Percentiles rank a stretch among this genome's conserved stretches.
These are phyloP conservation scores for Oryza longistaminata DNA, from an alignment of 176 grass and related monocot species.

Conservation along the genomic window DNA sequence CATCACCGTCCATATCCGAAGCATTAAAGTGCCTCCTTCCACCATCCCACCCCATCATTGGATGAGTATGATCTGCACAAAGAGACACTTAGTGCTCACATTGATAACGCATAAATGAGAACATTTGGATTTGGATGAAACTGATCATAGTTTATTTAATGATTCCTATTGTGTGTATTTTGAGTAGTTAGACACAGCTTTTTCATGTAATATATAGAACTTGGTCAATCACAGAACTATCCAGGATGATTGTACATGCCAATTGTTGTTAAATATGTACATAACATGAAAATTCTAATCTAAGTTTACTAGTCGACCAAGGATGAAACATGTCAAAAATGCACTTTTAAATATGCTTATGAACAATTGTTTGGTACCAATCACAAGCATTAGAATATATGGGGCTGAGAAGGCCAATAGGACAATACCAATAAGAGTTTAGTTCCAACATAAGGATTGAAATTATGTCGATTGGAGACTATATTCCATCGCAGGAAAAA, in stretches of 20 bases:
- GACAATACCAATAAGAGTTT: constrained; percentile 2
- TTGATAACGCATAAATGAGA: neutral
- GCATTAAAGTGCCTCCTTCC: constrained; percentile 87
- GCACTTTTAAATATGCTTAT: neutral
- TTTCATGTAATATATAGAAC: neutral
- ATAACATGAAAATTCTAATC: neutral
- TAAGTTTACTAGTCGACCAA: neutral
- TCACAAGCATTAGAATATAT: neutral
- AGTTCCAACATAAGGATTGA: neutral
- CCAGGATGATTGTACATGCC: neutral
- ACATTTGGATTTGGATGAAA: neutral
- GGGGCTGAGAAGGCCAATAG: neutral
- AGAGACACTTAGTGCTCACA: constrained; percentile 32
- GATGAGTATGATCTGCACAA: constrained; percentile 70
- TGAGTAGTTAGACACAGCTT: neutral
- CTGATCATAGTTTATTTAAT: neutral
- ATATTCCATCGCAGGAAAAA: neutral
- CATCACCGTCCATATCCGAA: constrained; percentile 69
- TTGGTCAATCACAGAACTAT: constrained; percentile 26
- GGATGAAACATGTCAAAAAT: constrained; percentile 6
- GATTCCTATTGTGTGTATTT: constrained; percentile 9
- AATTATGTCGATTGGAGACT: neutral
- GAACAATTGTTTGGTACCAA: neutral
- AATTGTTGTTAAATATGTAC: constrained; percentile 1
- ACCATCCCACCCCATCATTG: constrained; percentile 84